phyloP scores from a whole-genome alignment of 2,329 filamentous ascomycete genomes.

The Blastomyces percursus region DNA sequence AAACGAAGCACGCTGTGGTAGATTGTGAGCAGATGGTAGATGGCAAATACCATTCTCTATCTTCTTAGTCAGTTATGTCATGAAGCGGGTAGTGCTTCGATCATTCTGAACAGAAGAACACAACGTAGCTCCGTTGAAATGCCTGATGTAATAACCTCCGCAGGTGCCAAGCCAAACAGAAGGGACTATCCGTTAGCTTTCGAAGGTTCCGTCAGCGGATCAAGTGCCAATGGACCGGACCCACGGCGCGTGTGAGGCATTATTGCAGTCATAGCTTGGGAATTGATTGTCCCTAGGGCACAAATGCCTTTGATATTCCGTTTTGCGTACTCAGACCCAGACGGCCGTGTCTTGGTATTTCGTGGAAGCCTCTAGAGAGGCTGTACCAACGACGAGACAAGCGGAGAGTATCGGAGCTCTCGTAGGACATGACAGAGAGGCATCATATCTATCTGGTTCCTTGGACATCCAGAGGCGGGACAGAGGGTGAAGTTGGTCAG shows the following conservation, averaged over 20 bases:
- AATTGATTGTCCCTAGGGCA: background rate
- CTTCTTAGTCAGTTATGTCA: background rate
- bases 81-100: background rate
- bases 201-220: background rate
- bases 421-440: background rate
- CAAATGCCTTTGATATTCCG: background rate
- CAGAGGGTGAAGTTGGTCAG: background rate
- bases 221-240: background rate
- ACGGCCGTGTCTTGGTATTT: background rate
- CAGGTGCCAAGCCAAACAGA: background rate
- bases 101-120: background rate
- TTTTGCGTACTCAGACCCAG: background rate
- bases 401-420: background rate
- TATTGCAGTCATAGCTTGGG: background rate
- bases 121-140: background rate
- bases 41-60: background rate
- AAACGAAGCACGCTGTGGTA: background rate
- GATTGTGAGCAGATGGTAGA: background rate
- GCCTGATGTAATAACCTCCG: background rate
- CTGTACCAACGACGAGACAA: background rate
- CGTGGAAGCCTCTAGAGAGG: background rate
- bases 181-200: background rate
- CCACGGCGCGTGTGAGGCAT: background rate
- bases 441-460: background rate
- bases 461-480: background rate